Base-by-base conservation (phyloP, 2,329 filamentous ascomycete species). In the Taxawa tesnikishii region DNA sequence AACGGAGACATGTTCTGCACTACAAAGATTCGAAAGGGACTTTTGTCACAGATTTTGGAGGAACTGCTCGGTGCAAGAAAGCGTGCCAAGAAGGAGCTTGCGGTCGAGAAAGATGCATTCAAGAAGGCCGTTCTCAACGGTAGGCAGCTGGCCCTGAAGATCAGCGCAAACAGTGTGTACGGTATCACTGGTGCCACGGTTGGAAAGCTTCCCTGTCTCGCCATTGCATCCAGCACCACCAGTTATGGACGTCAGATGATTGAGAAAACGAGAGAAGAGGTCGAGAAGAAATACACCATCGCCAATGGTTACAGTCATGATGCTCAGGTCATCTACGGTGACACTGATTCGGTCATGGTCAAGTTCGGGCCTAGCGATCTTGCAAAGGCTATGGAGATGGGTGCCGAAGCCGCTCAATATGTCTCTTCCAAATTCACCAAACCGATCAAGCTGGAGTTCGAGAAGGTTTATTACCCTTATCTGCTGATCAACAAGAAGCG, bases 291-390 rank as follows among this genome's bases (percentile, higher is more conserved):
- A 43, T 98, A 94, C 58, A 88, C 74, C 29, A 87, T 94, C 35
- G 83, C 83, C 30, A 96, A 98, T 48, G 90, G 90, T 12, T 98
- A 96, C 58, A 75, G 73, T 2, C 84, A 96, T 54, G 83, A 98
- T 54, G 90, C 90, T 0, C 78, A 94, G 52, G 90, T 98, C 60
- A 92, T 98, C 41, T 98, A 98, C 46, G 90, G 90, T 63, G 90
- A 98, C 58, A 98, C 90, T 2, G 90, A 98, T 68, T 98, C 90
- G 6, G 90, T 98, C 62, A 98, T 98, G 90, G 88, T 98, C 39
- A 96, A 94, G 51, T 98, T 98, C 45, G 90, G 90, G 26, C 87
- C 85, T 7, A 78, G 75, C 26, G 85, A 94, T 42, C 67, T 98
- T 12, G 70, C 73, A 5, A 83, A 90, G 42, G 80, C 85, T 14